Evolutionary conservation across 306 rosid genomes (phyloP), one percentile per base, ranked within the genome.

Genomic region (Trifolium pratense): DNA sequence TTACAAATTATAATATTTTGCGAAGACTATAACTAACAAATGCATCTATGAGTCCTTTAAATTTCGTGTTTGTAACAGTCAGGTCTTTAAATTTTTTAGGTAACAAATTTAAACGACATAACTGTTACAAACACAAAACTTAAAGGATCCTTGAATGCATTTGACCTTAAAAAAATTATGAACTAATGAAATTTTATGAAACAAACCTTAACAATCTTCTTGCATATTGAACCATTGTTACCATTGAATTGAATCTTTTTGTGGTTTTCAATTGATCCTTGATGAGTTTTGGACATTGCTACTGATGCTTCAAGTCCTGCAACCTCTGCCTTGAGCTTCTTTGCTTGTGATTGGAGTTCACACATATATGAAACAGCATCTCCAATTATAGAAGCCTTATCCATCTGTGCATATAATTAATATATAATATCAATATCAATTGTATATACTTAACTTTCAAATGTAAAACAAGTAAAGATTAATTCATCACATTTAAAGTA

Each of bases 381-480:
- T 79, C 91, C 96, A 75, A 92, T 82, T 17, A 88, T 92, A 65
- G 92, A 88, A 43, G 96, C 98, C 83, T 87, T 90, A 36, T 90
- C 92, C 92, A 90, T 87, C 97, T 92, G 12, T 92, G 36, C 36
- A 75, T 61, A 72, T 14, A 70, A 46, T 29, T 31, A 39, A 15
- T 6, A 32, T 32, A 15, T 42, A 15, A 21, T 46, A 3, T 36
- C 15, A 51, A 16, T 57, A 36, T 36, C 39, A 36, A 36, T 62
- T 18, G 2, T 39, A 36, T n/a, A 49, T 20, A 36, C 34, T 61
- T 14, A 20, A 46, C 16, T 36, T 11, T 55, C 42, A 68, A 58
- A 68, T 34, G 12, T 31, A 43, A 58, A 43, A 10, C 58, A 65
- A 37, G 34, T 66, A 36, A 75, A 1, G 7, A 15, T 53, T 65